Percentiles rank a stretch among this genome's conserved stretches.
Conservation (phyloP, 352 stramenopile genomes). For the Globisporangium apiculatum region DNA sequence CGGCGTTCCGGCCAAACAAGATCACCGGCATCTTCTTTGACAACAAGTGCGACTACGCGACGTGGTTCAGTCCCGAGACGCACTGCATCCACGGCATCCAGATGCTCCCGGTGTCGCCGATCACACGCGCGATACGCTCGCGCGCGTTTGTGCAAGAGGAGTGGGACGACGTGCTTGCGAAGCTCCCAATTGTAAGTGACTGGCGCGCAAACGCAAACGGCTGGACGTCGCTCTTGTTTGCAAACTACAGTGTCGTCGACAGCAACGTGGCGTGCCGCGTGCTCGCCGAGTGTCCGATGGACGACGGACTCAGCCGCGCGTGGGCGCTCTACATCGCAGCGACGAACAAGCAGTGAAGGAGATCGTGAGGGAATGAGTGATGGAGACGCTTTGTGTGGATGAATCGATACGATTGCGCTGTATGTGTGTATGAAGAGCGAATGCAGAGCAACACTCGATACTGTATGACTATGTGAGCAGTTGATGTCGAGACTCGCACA, state of each 20-base stretch:
- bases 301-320: slow-evolving; percentile 61
- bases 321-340: slow-evolving; percentile 57
- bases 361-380: too few species aligned
- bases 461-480: too few species aligned
- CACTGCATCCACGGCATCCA: slow-evolving; percentile 76
- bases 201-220: slow-evolving; percentile 36
- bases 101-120: slow-evolving; percentile 61
- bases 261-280: slow-evolving; percentile 25
- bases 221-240: slow-evolving; percentile 58
- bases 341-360: slow-evolving; percentile 10
- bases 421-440: too few species aligned
- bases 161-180: slow-evolving; percentile 51
- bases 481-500: too few species aligned
- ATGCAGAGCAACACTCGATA: too few species aligned
- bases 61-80: slow-evolving; percentile 68
- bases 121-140: slow-evolving; percentile 33
- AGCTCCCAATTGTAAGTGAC: slow-evolving; percentile 39
- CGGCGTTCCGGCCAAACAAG: slow-evolving; percentile 52
- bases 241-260: slow-evolving; percentile 50
- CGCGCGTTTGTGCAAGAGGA: slow-evolving; percentile 44
- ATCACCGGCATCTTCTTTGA: slow-evolving; percentile 70
- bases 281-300: slow-evolving; percentile 42
- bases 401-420: too few species aligned
- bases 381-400: too few species aligned
- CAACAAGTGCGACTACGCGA: slow-evolving; percentile 72